Evolutionary conservation across 176 grass and related monocot species (phyloP).

Genomic region (Areca catechu): DNA sequence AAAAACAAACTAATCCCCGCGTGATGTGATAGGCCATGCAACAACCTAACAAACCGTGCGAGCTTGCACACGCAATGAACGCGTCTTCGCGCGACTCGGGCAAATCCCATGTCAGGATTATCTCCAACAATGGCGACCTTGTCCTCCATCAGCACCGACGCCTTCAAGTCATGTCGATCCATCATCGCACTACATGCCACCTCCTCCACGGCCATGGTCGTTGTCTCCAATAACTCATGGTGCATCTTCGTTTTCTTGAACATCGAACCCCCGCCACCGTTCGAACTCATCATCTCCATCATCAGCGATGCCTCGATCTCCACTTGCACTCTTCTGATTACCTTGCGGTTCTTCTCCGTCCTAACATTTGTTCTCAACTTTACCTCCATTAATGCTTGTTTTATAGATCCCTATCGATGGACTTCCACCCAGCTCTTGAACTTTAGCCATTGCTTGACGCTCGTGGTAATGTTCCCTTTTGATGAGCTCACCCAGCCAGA

Average conservation of each 20-base stretch:
- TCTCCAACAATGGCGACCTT: not conserved
- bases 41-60: no score
- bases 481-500: no score
- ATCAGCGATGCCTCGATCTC: constrained; percentile 4
- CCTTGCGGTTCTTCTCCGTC: not conserved
- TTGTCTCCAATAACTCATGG: not conserved
- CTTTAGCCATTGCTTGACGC: constrained; percentile 6
- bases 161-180: constrained; percentile 4
- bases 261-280: not conserved
- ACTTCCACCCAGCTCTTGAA: constrained; percentile 7
- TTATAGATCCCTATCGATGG: not conserved
- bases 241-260: constrained; percentile 13
- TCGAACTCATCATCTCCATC: constrained; percentile 3
- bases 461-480: no score
- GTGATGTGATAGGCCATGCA: no score
- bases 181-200: not conserved
- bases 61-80: no score
- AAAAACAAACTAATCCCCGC: no score
- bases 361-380: not conserved
- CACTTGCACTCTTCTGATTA: not conserved
- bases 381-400: not conserved
- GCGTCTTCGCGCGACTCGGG: no score
- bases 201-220: not conserved
- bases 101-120: no score
- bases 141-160: not conserved